Base-by-base conservation (phyloP, 2,329 filamentous ascomycete genomes). In the Daldinia eschscholtzii region DNA sequence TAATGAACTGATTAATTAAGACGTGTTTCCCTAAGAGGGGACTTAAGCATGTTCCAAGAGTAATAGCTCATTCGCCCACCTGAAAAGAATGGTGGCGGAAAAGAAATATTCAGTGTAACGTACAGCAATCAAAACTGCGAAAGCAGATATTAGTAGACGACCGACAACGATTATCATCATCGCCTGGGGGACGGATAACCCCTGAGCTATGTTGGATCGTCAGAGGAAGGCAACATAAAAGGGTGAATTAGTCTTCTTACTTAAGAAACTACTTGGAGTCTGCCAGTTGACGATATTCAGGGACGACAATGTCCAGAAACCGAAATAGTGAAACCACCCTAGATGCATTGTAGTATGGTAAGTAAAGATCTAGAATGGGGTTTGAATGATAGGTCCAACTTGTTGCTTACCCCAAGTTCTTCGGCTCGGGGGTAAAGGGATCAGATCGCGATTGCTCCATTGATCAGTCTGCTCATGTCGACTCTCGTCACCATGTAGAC, bases 361-460 rank as follows among this genome's bases (percentile, higher is more conserved):
- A 53, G 20, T 33, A 33, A 55, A 44, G n/a, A 41, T 41, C 10
- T n/a, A 13, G 23, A 39, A 26, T 52, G 26, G 46, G 3, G 23
- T 20, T 44, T 30, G 23, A 61, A 61, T 53, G 33, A 46, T n/a
- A 46, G 5, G 42, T 1, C 56, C n/a, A 33, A 37, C 20, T 23
- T 23, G 20, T 23, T 23, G 60, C 71, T 66, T 71, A 75, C 73
- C 82, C 84, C 84, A 85, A 42, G 83, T 85, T 68, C 83, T 77
- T 58, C 82, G 76, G 63, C 80, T 79, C 1, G 81, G 80, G n/a
- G 84, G 77, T 6, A 81, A 70, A n/a, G 80, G 79, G 12, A 79
- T 78, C 33, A 81, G 72, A 48, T 81, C 80, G 71, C 82, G 82
- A 64, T 86, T 86, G 28, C 82, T 83, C 84, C 84, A 87, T 33